phyloP scores from a whole-genome alignment of 768 basidiomycete species.

The Pluteus cervinus region DNA sequence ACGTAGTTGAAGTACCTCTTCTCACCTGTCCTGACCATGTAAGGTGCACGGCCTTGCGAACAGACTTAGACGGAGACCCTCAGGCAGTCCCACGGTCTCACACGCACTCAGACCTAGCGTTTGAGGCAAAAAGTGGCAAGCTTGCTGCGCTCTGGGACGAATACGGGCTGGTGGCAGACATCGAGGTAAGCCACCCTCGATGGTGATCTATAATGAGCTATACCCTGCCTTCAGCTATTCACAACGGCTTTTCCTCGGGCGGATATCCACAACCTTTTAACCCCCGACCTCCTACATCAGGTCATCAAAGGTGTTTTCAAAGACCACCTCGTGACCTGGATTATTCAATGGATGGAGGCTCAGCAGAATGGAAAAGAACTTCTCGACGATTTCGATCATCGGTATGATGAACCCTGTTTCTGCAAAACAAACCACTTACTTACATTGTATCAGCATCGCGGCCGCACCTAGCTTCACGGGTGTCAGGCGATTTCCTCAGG shows the following conservation, averaged over 20 bases:
- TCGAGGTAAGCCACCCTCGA: conserved; percentile 18
- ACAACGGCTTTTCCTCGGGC: conserved; percentile 26
- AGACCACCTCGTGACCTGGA: conserved; percentile 34
- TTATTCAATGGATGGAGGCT: conserved; percentile 19
- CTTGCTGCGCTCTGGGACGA: conserved; percentile 25
- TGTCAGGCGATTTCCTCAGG: conserved; percentile 4
- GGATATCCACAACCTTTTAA: conserved; percentile 26
- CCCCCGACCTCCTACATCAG: conserved; percentile 32
- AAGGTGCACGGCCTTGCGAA: too few relatives aligned
- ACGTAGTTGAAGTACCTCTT: too few relatives aligned
- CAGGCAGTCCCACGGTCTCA: conserved; percentile 13
- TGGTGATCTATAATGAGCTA: background rate
- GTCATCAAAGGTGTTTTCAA: conserved; percentile 37
- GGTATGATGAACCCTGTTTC: conserved; percentile 12
- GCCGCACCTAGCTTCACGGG: conserved; percentile 5
- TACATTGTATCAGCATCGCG: background rate
- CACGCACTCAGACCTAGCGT: conserved; percentile 17
- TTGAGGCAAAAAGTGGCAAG: conserved; percentile 14
- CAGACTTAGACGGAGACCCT: conserved; percentile 8
- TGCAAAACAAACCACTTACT: background rate
- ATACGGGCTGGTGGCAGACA: conserved; percentile 24
- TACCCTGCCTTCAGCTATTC: conserved; percentile 19
- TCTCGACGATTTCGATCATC: conserved; percentile 26
- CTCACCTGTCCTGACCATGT: conserved; percentile 3
- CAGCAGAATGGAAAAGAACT: conserved; percentile 15